Evolutionary conservation across 306 rosid species (phyloP).

Genomic region (Cicer judaicum): DNA sequence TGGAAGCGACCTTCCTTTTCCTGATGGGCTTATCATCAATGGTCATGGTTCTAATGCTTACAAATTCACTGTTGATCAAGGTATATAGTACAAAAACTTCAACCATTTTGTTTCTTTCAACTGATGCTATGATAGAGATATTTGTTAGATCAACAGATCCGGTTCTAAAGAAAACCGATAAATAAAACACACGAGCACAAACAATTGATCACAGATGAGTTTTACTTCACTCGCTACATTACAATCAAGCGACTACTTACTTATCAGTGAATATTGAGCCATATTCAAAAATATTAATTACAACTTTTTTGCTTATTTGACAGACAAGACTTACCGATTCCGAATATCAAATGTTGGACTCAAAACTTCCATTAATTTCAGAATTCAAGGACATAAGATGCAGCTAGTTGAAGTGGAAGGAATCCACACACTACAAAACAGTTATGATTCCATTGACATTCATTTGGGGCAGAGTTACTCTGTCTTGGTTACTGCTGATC

Average conservation of each 20-base stretch:
- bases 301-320: constrained; percentile 36
- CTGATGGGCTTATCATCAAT: constrained; percentile 85
- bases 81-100: constrained; percentile 33
- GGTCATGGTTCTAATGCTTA: constrained; percentile 75
- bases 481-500: constrained; percentile 83
- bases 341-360: constrained; percentile 89
- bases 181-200: background rate
- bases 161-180: background rate
- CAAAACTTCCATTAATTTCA: constrained; percentile 75
- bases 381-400: constrained; percentile 91
- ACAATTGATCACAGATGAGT: too few species aligned
- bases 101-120: background rate
- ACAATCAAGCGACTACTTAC: background rate
- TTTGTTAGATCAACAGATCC: background rate
- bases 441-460: constrained; percentile 77
- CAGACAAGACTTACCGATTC: constrained; percentile 86
- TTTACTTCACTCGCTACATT: background rate
- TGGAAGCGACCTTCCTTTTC: constrained; percentile 84
- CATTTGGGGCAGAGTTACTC: constrained; percentile 91
- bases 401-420: constrained; percentile 90
- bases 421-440: constrained; percentile 79
- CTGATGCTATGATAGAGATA: background rate
- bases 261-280: background rate
- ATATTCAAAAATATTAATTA: background rate
- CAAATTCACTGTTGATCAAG: constrained; percentile 81